Conservation (phyloP, 2,329 filamentous ascomycete genomes). For the Colletotrichum siamense region DNA sequence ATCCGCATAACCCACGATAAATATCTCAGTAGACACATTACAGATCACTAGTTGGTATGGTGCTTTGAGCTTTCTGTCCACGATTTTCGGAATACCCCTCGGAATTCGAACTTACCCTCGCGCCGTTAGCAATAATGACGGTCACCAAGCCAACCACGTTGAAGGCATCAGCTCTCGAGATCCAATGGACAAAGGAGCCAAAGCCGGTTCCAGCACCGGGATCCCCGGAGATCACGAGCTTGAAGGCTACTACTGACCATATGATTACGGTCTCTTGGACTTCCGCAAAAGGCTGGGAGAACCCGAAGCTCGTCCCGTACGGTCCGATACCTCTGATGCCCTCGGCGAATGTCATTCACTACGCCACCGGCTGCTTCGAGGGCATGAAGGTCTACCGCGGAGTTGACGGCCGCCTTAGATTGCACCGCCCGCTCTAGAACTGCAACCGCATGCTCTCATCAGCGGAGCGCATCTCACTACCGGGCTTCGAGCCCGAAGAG, state of each 20-base stretch:
- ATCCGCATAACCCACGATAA: not conserved
- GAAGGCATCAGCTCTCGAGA: not conserved
- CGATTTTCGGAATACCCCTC: not conserved
- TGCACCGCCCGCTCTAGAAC: slow-evolving; percentile 71
- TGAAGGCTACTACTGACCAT: slow-evolving; percentile 54
- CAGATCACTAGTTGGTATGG: not conserved
- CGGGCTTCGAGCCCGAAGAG: slow-evolving; percentile 66
- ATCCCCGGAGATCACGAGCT: not conserved
- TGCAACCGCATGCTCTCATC: slow-evolving; percentile 57
- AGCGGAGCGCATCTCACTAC: slow-evolving; percentile 66
- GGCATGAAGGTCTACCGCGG: slow-evolving; percentile 75
- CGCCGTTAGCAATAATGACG: not conserved
- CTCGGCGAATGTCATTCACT: slow-evolving; percentile 73
- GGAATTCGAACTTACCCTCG: not conserved
- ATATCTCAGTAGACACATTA: not conserved
- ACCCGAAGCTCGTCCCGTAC: slow-evolving; percentile 69
- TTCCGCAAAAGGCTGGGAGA: slow-evolving; percentile 63
- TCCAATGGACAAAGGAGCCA: not conserved
- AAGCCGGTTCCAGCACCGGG: not conserved
- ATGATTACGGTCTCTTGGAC: slow-evolving; percentile 73
- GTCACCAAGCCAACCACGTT: not conserved
- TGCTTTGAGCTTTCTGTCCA: rapidly evolving
- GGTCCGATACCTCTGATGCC: slow-evolving; percentile 71
- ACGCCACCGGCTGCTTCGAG: slow-evolving; percentile 80
- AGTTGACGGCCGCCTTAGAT: slow-evolving; percentile 65